These are phyloP conservation scores for Ogataea corticis DNA, from an alignment of 805 yeast genomes.

Conservation along the genomic window DNA sequence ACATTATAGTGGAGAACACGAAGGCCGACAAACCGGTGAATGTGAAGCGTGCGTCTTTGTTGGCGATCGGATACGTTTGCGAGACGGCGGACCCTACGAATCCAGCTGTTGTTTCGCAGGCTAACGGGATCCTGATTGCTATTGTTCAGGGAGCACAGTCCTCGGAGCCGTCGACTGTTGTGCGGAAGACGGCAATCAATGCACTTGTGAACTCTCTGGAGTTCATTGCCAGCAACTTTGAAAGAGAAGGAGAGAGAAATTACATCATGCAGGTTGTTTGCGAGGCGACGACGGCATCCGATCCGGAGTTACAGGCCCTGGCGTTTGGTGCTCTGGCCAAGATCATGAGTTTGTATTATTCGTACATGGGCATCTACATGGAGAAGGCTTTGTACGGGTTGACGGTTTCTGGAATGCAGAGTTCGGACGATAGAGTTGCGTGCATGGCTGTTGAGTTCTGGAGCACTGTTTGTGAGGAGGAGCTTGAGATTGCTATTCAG, in stretches of 20 bases:
- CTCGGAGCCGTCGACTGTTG: slow-evolving; percentile 70
- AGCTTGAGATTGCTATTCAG: slow-evolving; percentile 74
- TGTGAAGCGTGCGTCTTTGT: slow-evolving; percentile 82
- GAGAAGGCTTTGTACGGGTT: slow-evolving; percentile 91
- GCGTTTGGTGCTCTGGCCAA: slow-evolving; percentile 95
- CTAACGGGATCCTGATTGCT: slow-evolving; percentile 91
- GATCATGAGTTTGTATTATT: slow-evolving; percentile 86
- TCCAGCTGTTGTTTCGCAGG: slow-evolving; percentile 75
- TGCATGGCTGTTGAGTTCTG: slow-evolving; percentile 99
- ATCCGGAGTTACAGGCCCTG: slow-evolving; percentile 81
- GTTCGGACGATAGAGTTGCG: slow-evolving; percentile 78
- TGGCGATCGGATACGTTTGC: slow-evolving; percentile 94
- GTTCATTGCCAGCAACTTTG: slow-evolving; percentile 86
- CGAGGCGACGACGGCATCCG: slow-evolving; percentile 93
- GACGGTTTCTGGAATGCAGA: slow-evolving; percentile 90
- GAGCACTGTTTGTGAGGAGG: slow-evolving; percentile 99
- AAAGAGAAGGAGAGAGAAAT: slow-evolving; percentile 91
- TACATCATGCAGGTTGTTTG: slow-evolving; percentile 98
- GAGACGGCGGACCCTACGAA: slow-evolving; percentile 87
- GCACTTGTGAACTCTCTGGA: slow-evolving; percentile 90
- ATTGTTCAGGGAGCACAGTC: slow-evolving; percentile 95
- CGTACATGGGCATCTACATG: slow-evolving; percentile 92
- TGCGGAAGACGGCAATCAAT: slow-evolving; percentile 86
- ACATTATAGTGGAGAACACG: slow-evolving; percentile 83
- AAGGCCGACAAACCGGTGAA: slow-evolving; percentile 72